Evolutionary conservation across 257 asterid species (phyloP), one percentile per base, ranked within the genome.

Genomic region (Ligustrum vulgare): DNA sequence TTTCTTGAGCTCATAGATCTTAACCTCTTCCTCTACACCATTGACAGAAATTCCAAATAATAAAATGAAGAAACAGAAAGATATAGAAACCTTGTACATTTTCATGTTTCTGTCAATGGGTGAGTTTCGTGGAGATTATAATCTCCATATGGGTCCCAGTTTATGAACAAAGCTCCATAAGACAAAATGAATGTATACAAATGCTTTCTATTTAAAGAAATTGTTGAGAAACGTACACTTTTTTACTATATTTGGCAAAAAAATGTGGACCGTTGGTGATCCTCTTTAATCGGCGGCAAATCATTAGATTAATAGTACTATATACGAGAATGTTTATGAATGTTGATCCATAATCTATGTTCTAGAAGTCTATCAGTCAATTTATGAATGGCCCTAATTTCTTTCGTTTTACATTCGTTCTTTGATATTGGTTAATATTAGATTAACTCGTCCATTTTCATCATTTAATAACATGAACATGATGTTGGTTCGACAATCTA

Each of bases 1-100:
- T 58, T 69, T 84, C 86, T 84, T 79, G 67, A 91, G 75, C 78
- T 87, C 92, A 54, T 87, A 91, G 58, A 16, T 47, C 58, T 47
- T 47, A 5, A 12, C 58, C 22, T 47, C 58, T 47, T 47, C 58
- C 18, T 47, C 58, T 15, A 47, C 20, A 47, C 58, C 82, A 76
- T 77, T 75, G 36, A 63, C 83, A 8, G 4, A 36, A 56, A 60
- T 23, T 63, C 75, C 85, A 68, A 72, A 49, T 1, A 68, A 81
- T 47, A 80, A 67, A 68, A 78, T 35, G 35, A 78, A 36, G 72
- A 85, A 73, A 75, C 82, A 72, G 23, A 82, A 39, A 23, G 73
- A 36, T 18, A 72, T 10, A 18, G 67, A 62, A 49, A 77, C 15
- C 47, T 80, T 75, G 3, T 75, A 37, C 90, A 82, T 84, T 71